phyloP scores from a whole-genome alignment of 805 yeast genomes.

The Suhomyces pyralidae region DNA sequence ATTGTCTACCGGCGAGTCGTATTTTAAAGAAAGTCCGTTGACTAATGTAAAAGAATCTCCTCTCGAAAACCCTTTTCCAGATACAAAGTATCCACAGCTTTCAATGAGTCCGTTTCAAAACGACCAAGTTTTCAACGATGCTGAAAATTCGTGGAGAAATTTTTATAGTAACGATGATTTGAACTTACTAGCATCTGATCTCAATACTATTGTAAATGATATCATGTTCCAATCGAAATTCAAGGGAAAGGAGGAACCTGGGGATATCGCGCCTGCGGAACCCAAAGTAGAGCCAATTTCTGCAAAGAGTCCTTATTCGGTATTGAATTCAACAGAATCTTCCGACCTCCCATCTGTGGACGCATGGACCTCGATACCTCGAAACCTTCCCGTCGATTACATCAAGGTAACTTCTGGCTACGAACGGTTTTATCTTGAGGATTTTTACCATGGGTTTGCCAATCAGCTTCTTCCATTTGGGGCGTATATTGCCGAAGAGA shows the following conservation, averaged over 20 bases:
- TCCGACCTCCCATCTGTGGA: background rate
- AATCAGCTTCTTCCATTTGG: slow-evolving; percentile 36
- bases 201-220: slow-evolving; percentile 38
- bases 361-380: slow-evolving; percentile 13
- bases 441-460: slow-evolving; percentile 38
- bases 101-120: background rate
- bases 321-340: background rate
- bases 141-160: background rate
- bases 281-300: background rate
- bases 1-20: background rate
- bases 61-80: background rate
- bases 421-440: slow-evolving; percentile 35
- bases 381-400: slow-evolving; percentile 28
- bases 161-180: slow-evolving; percentile 29
- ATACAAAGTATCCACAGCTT: background rate
- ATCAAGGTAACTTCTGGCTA: slow-evolving; percentile 24
- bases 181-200: slow-evolving; percentile 34
- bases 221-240: slow-evolving; percentile 15
- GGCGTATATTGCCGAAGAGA: slow-evolving; percentile 27
- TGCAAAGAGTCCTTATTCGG: background rate
- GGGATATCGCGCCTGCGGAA: background rate
- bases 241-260: background rate
- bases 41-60: slow-evolving; percentile 1
- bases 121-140: background rate
- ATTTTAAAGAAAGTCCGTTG: background rate